A percentile compares a stretch with the other conserved stretches of the same genome.
Evolutionary conservation across 768 basidiomycete genomes (phyloP).

Genomic region (Scleroderma citrinum): DNA sequence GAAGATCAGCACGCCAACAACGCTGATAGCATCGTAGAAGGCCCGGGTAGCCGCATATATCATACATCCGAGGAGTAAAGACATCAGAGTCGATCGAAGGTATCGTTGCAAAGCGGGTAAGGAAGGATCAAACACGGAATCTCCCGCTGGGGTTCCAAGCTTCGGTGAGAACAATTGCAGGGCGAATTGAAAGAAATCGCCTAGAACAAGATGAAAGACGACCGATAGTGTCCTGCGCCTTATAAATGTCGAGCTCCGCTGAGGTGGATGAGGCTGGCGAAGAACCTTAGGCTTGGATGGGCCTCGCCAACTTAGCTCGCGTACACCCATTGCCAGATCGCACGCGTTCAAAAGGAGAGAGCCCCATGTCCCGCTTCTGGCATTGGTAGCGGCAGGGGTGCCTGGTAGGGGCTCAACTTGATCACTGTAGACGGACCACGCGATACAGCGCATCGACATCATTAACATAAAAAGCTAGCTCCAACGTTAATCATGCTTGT

Average conservation of each 20-base stretch:
- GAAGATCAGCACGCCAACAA: constrained; percentile 41
- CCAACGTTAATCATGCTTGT: background rate
- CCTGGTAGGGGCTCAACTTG: constrained; percentile 2
- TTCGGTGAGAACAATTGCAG: constrained; percentile 42
- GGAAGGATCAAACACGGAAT: constrained; percentile 27
- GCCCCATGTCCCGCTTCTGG: background rate
- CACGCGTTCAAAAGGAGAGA: constrained; percentile 5
- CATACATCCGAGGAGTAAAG: constrained; percentile 37
- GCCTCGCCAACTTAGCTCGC: constrained; percentile 9
- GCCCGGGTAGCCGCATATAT: constrained; percentile 41
- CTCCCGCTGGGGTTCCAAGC: constrained; percentile 24
- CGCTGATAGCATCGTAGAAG: constrained; percentile 33
- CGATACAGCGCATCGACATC: constrained; percentile 8
- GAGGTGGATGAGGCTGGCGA: background rate
- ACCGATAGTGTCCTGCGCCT: background rate
- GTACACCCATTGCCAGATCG: constrained; percentile 8
- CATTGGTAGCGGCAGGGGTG: background rate
- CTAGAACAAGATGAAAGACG: background rate
- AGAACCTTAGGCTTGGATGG: constrained; percentile 2
- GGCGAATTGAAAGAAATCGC: constrained; percentile 2
- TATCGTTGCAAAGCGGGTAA: constrained; percentile 27
- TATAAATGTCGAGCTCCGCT: background rate
- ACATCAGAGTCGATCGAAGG: constrained; percentile 36
- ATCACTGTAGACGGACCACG: constrained; percentile 6
- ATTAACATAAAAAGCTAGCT: constrained; percentile 6